These are phyloP conservation scores for Aspergillus arachidicola DNA, from an alignment of 2,329 filamentous ascomycete species.

Conservation along the genomic window DNA sequence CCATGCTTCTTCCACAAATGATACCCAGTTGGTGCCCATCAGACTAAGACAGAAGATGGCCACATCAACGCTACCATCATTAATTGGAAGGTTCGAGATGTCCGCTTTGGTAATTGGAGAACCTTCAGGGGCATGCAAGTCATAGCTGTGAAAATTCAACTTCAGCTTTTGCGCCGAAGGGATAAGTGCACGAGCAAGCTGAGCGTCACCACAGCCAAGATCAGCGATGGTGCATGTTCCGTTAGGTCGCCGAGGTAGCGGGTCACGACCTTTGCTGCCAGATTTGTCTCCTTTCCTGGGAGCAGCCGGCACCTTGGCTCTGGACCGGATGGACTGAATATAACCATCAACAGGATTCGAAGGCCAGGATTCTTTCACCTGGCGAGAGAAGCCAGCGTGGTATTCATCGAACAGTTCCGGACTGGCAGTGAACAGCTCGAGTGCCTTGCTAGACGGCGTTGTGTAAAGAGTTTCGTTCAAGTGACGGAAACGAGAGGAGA, in stretches of 20 bases:
- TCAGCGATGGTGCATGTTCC: slow-evolving; percentile 81
- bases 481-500: slow-evolving; percentile 94
- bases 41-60: slow-evolving; percentile 94
- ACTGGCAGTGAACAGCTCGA: slow-evolving; percentile 76
- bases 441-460: slow-evolving; percentile 79
- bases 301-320: slow-evolving; percentile 57
- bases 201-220: slow-evolving; percentile 89
- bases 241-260: slow-evolving; percentile 68
- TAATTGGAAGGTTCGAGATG: slow-evolving; percentile 78
- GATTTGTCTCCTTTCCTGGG: slow-evolving; percentile 47
- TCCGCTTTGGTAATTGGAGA: slow-evolving; percentile 83
- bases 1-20: slow-evolving; percentile 95
- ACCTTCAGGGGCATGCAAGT: slow-evolving; percentile 73
- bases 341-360: slow-evolving; percentile 94
- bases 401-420: slow-evolving; percentile 97
- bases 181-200: slow-evolving; percentile 69
- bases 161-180: slow-evolving; percentile 66
- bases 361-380: slow-evolving; percentile 89
- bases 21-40: slow-evolving; percentile 98
- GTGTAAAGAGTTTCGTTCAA: slow-evolving; percentile 97
- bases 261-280: slow-evolving; percentile 27
- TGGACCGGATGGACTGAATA: slow-evolving; percentile 67
- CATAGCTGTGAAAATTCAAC: slow-evolving; percentile 79
- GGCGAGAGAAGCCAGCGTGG: slow-evolving; percentile 91
- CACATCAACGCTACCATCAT: slow-evolving; percentile 76